phyloP scores from a whole-genome alignment of 106 monocot species.

The Acanthochlamys bracteata region DNA sequence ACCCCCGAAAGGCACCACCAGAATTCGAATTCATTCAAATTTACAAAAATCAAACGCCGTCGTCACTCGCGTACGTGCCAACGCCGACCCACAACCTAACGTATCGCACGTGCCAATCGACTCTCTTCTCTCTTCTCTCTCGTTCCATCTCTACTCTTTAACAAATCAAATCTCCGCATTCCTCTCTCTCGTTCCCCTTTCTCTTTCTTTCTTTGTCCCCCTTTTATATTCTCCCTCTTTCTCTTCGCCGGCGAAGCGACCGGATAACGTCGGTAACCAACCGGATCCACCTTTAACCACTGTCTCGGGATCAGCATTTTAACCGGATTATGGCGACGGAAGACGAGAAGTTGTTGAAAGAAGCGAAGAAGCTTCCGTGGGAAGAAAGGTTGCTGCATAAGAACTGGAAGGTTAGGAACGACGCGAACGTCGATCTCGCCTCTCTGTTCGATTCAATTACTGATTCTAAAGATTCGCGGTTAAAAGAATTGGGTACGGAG shows the following conservation, averaged over 20 bases:
- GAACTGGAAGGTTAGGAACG: constrained; percentile 99
- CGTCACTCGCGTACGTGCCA: background rate
- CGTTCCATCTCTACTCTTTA: too few species aligned
- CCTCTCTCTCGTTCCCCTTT: background rate
- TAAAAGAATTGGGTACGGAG: constrained; percentile 73
- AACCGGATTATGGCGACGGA: constrained; percentile 71
- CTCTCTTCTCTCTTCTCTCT: too few species aligned
- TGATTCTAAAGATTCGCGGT: constrained; percentile 93
- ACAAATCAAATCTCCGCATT: background rate
- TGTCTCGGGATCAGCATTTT: background rate
- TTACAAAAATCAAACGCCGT: background rate
- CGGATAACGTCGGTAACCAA: background rate
- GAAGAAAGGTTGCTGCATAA: constrained; percentile 92
- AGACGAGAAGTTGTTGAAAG: constrained; percentile 96
- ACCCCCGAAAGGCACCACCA: too few species aligned
- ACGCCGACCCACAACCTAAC: constrained; percentile 5
- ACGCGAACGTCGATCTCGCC: constrained; percentile 96
- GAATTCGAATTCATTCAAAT: constrained; percentile 7
- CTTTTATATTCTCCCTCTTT: background rate
- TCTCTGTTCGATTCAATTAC: constrained; percentile 78
- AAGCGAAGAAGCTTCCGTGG: constrained; percentile 99
- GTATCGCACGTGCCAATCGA: background rate
- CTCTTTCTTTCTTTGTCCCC: background rate
- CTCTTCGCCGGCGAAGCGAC: background rate
- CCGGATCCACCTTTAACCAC: background rate